Base-by-base conservation (phyloP, 306 rosid species). In the Datisca glomerata region DNA sequence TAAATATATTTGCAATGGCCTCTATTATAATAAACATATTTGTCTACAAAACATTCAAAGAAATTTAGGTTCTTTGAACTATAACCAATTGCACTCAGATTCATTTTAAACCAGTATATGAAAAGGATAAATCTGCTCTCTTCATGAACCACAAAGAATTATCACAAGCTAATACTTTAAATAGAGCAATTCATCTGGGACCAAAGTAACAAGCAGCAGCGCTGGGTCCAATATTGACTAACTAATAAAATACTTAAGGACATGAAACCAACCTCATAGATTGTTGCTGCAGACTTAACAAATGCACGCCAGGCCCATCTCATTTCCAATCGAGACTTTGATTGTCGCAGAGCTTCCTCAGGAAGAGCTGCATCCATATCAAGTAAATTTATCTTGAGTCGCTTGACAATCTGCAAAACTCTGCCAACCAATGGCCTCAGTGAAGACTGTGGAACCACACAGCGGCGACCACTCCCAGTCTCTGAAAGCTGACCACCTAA, bases 301-400 rank as follows among this genome's bases (percentile, higher is more conserved):
- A 84, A 91, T 22, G 74, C 63, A 17, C 92, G 85, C 98, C 98
- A 91, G 21, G 98, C 94, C 70, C 81, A 74, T 75, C 98, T 80
- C 70, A 81, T 71, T 40, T 72, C 78, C 13, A 54, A 49, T 25
- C 41, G 65, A 12, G 74, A 64, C 67, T 73, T 91, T 39, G 98
- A 79, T 37, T 79, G 80, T 71, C 81, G 75, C 20, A 91, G 29
- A 54, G 92, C 86, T 59, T 66, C 77, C 27, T 79, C 74, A 12
- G 85, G 76, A 25, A 91, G 75, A 9, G 81, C 80, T 57, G 98
- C 98, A 49, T 91, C 96, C 74, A 91, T 84, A 42, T 91, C 96
- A 59, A 84, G 96, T 12, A 91, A 72, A 72, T 67, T 73, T 37
- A 73, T 78, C 75, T 84, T 91, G 43, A 84, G 72, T 65, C 60